These are phyloP conservation scores for Crucihimalaya himalaica DNA, from an alignment of 345 rosid species.

Conservation along the genomic window DNA sequence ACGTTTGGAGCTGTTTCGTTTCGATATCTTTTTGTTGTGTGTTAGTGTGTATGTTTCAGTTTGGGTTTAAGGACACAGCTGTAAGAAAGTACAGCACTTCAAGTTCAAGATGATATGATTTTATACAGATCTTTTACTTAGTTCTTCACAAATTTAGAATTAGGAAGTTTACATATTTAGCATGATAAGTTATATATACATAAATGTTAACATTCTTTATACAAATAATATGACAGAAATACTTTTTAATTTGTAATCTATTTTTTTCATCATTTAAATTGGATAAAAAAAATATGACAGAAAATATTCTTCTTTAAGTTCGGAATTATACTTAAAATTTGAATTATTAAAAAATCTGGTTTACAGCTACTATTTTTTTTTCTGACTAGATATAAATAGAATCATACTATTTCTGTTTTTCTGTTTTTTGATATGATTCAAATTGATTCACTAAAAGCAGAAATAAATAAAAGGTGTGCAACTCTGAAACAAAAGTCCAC, in stretches of 20 bases:
- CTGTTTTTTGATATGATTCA: conserved; percentile 12
- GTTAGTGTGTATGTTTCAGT: conserved; percentile 29
- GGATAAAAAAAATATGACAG: neutral
- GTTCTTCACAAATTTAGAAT: conserved; percentile 9
- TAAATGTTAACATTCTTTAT: neutral
- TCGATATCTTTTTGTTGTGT: conserved; percentile 23
- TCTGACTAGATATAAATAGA: neutral
- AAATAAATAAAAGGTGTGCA: neutral
- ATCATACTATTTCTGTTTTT: conserved; percentile 15
- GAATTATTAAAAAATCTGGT: neutral
- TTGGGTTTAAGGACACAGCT: conserved; percentile 30
- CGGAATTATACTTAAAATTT: neutral
- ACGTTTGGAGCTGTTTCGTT: conserved; percentile 35
- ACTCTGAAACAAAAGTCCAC: conserved; percentile 2
- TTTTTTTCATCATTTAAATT: neutral
- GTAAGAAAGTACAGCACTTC: conserved; percentile 2
- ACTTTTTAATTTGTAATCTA: neutral
- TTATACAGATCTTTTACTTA: conserved; percentile 10
- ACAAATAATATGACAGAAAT: neutral
- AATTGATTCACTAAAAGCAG: conserved; percentile 8
- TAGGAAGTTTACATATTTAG: conserved; percentile 6
- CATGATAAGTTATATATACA: neutral
- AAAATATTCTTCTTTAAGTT: neutral
- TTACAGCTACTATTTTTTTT: neutral
- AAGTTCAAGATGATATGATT: conserved; percentile 8